A percentile compares a stretch with the other conserved stretches of the same genome.
These are phyloP conservation scores for Dictyostelium firmibasis DNA, from an alignment of 78 protist species.

Conservation along the genomic window DNA sequence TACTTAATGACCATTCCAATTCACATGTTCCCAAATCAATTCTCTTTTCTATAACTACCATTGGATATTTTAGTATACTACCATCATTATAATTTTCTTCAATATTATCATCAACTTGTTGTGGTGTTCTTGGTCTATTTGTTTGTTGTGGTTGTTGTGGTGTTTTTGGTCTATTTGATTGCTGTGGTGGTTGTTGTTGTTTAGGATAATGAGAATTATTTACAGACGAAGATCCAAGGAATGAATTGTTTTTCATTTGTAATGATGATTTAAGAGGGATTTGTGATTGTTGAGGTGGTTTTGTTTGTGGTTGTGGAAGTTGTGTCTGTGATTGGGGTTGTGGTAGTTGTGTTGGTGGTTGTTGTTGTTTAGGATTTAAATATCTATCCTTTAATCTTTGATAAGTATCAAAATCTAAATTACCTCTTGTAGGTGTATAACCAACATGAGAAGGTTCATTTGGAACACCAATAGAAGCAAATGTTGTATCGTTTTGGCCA, in stretches of 20 bases:
- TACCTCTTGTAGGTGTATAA: background rate
- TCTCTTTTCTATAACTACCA: background rate
- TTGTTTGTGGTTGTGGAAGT: constrained; percentile 15
- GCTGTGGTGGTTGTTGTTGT: background rate
- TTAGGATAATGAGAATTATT: background rate
- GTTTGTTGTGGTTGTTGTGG: background rate
- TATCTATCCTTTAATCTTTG: background rate
- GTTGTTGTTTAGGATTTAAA: constrained; percentile 9
- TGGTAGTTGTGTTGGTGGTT: background rate
- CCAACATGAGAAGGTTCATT: background rate
- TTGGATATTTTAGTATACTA: background rate
- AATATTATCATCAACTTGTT: background rate
- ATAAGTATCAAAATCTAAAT: background rate
- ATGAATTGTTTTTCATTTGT: background rate
- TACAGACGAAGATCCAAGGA: background rate
- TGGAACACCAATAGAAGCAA: background rate
- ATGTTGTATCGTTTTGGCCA: background rate
- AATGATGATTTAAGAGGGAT: background rate
- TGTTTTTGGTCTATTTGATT: background rate
- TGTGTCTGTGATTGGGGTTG: background rate
- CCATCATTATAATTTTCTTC: background rate
- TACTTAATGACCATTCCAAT: background rate
- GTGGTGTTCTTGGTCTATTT: background rate
- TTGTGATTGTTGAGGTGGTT: background rate
- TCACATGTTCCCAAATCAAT: constrained; percentile 16